Percentiles rank a stretch among this genome's conserved stretches.
Conservation (phyloP, 805 yeast species). For the Saccharomyces paradoxus region DNA sequence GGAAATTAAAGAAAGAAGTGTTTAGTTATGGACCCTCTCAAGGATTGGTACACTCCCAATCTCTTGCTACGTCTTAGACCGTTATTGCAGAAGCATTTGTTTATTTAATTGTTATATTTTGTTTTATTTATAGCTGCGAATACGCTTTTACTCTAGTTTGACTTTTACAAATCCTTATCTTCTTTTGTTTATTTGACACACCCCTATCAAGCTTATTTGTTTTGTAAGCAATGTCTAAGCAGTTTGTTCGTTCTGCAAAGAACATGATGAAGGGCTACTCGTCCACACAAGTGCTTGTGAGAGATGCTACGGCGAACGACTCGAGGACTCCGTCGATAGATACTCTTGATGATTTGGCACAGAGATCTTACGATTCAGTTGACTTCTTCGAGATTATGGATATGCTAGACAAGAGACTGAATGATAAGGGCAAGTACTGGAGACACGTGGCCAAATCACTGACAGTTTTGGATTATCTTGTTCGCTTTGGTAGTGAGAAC, state of each 20-base stretch:
- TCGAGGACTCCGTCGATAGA: slow-evolving; percentile 72
- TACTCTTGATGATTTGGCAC: slow-evolving; percentile 78
- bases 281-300: slow-evolving; percentile 73
- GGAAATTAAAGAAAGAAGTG: background rate
- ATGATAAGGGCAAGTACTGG: slow-evolving; percentile 97
- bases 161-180: background rate
- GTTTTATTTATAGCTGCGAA: background rate
- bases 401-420: slow-evolving; percentile 82
- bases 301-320: slow-evolving; percentile 89
- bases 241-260: slow-evolving; percentile 73
- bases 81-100: background rate
- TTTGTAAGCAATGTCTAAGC: slow-evolving; percentile 51
- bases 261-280: slow-evolving; percentile 76
- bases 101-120: background rate
- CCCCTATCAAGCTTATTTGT: background rate
- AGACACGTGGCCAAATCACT: slow-evolving; percentile 89
- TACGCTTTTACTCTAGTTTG: background rate
- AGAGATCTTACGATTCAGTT: slow-evolving; percentile 58
- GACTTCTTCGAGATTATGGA: slow-evolving; percentile 89
- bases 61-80: background rate
- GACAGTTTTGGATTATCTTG: slow-evolving; percentile 80
- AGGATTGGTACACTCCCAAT: background rate
- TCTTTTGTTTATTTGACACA: background rate
- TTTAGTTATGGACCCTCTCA: background rate
- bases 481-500: slow-evolving; percentile 77